Evolutionary conservation across 2,329 filamentous ascomycete genomes (phyloP).

Genomic region (Magnaporthiopsis incrustans): DNA sequence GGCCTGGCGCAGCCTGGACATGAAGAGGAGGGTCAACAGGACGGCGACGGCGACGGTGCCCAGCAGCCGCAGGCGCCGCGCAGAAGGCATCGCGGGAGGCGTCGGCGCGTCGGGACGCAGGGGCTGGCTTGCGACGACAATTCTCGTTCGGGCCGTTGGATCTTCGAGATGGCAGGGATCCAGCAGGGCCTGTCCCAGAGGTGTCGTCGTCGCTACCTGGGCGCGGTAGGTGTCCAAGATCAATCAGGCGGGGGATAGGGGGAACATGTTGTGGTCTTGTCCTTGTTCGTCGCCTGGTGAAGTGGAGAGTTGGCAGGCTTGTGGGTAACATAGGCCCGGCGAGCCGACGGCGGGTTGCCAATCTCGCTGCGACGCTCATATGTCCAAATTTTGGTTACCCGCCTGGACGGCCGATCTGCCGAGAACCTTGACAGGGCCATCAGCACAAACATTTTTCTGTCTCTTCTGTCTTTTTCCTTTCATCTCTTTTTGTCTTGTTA

Average conservation of each 20-base stretch:
- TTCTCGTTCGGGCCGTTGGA: not conserved
- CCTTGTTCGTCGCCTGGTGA: not conserved
- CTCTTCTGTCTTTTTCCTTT: no score
- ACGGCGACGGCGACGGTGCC: constrained; percentile 7
- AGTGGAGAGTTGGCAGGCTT: not conserved
- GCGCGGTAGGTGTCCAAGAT: not conserved
- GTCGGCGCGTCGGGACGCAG: constrained; percentile 21
- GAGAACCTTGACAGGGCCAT: not conserved
- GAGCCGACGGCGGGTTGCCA: not conserved
- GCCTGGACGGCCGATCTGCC: not conserved
- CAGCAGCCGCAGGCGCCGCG: constrained; percentile 5
- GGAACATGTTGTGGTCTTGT: not conserved
- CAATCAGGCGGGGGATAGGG: not conserved
- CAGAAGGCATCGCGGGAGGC: constrained; percentile 3
- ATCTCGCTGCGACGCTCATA: not conserved
- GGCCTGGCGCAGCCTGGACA: constrained; percentile 6
- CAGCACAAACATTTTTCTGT: no score
- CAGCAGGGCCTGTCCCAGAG: not conserved
- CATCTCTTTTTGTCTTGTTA: no score
- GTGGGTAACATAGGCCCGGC: not conserved
- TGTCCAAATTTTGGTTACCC: not conserved
- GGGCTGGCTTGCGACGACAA: not conserved
- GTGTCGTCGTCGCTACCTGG: not conserved
- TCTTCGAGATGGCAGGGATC: no score
- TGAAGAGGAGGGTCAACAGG: constrained; percentile 7